phyloP scores from a whole-genome alignment of 1,139 yeast genomes.

The Ashbya aceris region DNA sequence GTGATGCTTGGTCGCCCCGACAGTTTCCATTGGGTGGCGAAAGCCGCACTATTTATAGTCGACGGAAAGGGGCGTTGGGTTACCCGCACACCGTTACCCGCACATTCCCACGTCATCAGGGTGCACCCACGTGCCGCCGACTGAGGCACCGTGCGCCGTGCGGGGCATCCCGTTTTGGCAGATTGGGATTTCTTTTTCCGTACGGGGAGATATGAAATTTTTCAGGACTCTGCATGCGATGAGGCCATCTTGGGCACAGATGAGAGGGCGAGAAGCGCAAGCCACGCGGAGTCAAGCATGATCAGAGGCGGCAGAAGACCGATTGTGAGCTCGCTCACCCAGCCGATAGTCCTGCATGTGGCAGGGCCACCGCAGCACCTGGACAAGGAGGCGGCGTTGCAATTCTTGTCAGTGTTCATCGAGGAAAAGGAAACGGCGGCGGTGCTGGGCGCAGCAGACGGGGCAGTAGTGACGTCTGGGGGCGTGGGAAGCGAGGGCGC shows the following conservation, averaged over 20 bases:
- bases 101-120: neutral
- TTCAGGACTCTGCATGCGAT: no score
- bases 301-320: conserved; percentile 35
- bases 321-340: conserved; percentile 39
- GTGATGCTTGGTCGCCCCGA: conserved; percentile 14
- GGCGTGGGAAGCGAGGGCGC: conserved; percentile 8
- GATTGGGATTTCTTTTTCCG: no score
- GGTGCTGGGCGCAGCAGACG: conserved; percentile 6
- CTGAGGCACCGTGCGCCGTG: no score
- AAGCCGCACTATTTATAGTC: conserved; percentile 21
- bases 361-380: conserved; percentile 26
- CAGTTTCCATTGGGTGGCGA: conserved; percentile 31
- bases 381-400: conserved; percentile 36
- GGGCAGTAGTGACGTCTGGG: conserved; percentile 5
- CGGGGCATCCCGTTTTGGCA: no score
- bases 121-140: neutral
- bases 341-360: conserved; percentile 40
- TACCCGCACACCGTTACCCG: neutral
- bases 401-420: conserved; percentile 38
- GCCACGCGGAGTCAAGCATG: conserved; percentile 9
- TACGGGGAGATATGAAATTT: no score
- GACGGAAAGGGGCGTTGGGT: neutral
- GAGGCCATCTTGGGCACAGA: no score
- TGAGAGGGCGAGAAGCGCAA: no score
- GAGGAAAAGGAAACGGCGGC: conserved; percentile 25